Evolutionary conservation across 2,329 filamentous ascomycete species (phyloP).

Genomic region (Penicillium sp.): DNA sequence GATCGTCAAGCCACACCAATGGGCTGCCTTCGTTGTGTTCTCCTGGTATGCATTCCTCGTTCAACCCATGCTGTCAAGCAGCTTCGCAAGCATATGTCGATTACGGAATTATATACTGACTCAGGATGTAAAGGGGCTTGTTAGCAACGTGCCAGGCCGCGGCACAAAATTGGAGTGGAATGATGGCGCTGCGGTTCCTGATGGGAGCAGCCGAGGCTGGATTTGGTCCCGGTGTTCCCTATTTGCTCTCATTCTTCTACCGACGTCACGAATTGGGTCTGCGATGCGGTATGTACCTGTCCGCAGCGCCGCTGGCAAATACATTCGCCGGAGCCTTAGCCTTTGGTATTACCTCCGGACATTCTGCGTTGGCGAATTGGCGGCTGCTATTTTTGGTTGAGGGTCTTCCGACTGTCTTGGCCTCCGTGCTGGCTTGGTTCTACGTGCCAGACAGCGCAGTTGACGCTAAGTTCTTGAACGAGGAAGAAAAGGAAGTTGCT

Average conservation of each 20-base stretch:
- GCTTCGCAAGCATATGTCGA: constrained; percentile 14
- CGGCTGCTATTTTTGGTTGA: constrained; percentile 63
- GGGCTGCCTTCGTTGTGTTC: constrained; percentile 44
- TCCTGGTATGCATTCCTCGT: constrained; percentile 32
- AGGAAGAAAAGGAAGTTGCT: constrained; percentile 58
- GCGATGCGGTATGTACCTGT: constrained; percentile 54
- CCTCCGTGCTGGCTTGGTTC: constrained; percentile 55
- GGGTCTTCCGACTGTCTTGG: constrained; percentile 57
- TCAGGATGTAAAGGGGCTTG: constrained; percentile 40
- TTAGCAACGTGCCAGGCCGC: constrained; percentile 48
- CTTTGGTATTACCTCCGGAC: constrained; percentile 61
- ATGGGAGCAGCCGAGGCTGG: constrained; percentile 48
- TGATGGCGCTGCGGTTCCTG: constrained; percentile 51
- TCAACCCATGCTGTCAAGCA: constrained; percentile 20
- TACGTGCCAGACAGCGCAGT: constrained; percentile 53
- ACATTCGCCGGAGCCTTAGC: constrained; percentile 69
- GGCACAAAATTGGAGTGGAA: constrained; percentile 43
- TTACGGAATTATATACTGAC: constrained; percentile 7
- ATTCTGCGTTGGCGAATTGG: constrained; percentile 59
- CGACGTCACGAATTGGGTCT: constrained; percentile 55
- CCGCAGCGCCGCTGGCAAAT: constrained; percentile 66
- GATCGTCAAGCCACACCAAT: constrained; percentile 41
- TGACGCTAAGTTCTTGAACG: constrained; percentile 53
- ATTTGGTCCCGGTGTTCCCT: constrained; percentile 48
- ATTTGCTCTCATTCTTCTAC: constrained; percentile 57